A percentile compares a stretch with the other conserved stretches of the same genome.
These are phyloP conservation scores for Stropharia rugosoannulata DNA, from an alignment of 768 basidiomycete species.

Conservation along the genomic window DNA sequence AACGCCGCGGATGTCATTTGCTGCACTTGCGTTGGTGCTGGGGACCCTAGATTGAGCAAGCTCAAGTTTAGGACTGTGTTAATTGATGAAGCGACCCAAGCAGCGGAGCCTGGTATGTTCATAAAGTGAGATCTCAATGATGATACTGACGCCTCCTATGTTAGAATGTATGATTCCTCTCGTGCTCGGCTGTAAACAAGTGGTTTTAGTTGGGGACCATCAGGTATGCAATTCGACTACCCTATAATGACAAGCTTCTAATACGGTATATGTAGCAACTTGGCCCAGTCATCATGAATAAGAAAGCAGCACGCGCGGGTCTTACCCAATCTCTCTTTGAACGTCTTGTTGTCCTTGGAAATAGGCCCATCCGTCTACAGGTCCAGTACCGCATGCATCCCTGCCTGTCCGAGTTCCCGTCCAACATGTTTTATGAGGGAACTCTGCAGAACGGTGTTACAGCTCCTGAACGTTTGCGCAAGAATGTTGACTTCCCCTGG, in stretches of 20 bases:
- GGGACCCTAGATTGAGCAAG: constrained; percentile 94
- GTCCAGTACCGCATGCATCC: constrained; percentile 99
- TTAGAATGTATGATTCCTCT: constrained; percentile 99
- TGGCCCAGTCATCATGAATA: constrained; percentile 99
- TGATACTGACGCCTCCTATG: constrained; percentile 14
- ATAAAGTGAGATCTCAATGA: constrained; percentile 6
- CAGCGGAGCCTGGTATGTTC: constrained; percentile 85
- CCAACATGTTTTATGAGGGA: constrained; percentile 99
- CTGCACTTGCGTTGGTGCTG: constrained; percentile 96
- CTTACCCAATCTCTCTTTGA: constrained; percentile 98
- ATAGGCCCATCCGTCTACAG: constrained; percentile 96
- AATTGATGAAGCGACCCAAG: constrained; percentile 98
- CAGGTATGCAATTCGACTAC: constrained; percentile 37
- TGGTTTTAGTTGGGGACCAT: constrained; percentile 96
- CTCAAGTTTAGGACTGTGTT: constrained; percentile 98
- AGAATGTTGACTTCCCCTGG: constrained; percentile 99
- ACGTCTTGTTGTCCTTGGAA: constrained; percentile 91
- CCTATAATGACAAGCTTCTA: not conserved
- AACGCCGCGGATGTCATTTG: constrained; percentile 96
- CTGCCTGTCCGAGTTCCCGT: constrained; percentile 97
- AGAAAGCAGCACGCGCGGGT: constrained; percentile 99
- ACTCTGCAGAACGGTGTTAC: constrained; percentile 99
- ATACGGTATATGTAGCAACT: constrained; percentile 64
- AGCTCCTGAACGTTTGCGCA: constrained; percentile 93
- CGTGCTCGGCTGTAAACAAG: constrained; percentile 97